Evolutionary conservation across 331 rosid genomes (phyloP).

Genomic region (Telfairia occidentalis): DNA sequence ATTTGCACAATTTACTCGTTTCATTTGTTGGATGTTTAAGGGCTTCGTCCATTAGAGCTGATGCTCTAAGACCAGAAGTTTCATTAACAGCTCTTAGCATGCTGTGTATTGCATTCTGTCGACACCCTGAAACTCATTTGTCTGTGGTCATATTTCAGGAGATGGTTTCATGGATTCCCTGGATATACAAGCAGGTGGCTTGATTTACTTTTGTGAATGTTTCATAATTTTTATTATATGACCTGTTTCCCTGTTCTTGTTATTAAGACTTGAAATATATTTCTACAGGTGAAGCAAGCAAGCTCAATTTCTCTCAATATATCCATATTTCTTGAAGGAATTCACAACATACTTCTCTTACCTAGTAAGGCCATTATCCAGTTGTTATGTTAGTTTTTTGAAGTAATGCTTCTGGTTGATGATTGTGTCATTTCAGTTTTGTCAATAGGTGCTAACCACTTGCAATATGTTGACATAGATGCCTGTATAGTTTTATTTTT

Average conservation of each 20-base stretch:
- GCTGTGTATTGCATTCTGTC: conserved; percentile 63
- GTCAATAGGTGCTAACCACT: background rate
- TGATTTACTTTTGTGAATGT: conserved; percentile 19
- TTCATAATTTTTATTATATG: conserved; percentile 3
- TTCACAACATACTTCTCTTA: conserved; percentile 60
- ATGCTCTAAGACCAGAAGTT: conserved; percentile 43
- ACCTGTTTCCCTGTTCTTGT: conserved; percentile 14
- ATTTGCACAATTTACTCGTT: conserved; percentile 45
- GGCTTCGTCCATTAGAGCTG: conserved; percentile 29
- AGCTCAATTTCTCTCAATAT: conserved; percentile 33
- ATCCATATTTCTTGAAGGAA: conserved; percentile 70
- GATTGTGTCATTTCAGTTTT: background rate
- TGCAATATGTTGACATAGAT: background rate
- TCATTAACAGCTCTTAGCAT: conserved; percentile 71
- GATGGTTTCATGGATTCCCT: conserved; percentile 78
- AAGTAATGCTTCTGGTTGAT: background rate
- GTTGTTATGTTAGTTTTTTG: background rate
- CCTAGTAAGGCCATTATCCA: conserved; percentile 47
- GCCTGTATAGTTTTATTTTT: background rate
- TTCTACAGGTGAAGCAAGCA: conserved; percentile 52
- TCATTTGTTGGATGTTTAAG: conserved; percentile 39
- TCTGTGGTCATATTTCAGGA: conserved; percentile 49
- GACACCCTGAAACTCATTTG: conserved; percentile 51
- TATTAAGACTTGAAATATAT: conserved; percentile 13
- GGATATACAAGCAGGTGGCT: conserved; percentile 69